Base-by-base conservation (phyloP, 148 eudicot species). In the Persicaria maculosa region DNA sequence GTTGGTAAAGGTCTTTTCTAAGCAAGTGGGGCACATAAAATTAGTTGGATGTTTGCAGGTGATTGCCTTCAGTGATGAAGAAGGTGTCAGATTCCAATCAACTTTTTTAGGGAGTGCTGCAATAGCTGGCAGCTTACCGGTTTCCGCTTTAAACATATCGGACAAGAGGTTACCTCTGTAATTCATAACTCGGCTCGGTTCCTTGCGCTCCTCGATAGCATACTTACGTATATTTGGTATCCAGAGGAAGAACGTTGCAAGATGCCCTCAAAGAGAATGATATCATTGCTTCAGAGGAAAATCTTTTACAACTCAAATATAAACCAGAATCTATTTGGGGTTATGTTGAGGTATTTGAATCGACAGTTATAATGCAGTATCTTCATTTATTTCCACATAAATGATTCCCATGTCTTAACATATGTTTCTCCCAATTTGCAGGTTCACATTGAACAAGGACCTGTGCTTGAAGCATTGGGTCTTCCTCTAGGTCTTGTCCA, bases 361-460 rank as follows among this genome's bases (percentile, higher is more conserved):
- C 76, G 67, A 73, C 53, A 40, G 4, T 65, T 6, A 3, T 65
- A 40, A 65, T 15, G 36, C 36, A 11, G 46, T 1, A 12, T 45
- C 70, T 65, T 65, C 4, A 11, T 65, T 65, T 62, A 62, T 36
- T 15, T 65, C 44, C 14, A 43, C 46, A 65, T 40, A 8, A 65
- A 15, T 4, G 9, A 3, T 65, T 40, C 47, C 15, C 44, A 65
- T 65, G 40, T 12, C 20, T 43, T 15, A 8, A 14, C 40, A 46
- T 65, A 15, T 15, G n/a, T 44, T 44, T 54, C 8, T 48, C 68
- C 72, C 50, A 57, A 71, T n/a, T 40, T 75, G 72, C 84, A 95
- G 98, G 88, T 92, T 88, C 98, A 95, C 77, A 90, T 95, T 79
- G 98, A 95, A 74, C 98, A 95, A 77, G 98, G 98, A 17, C 98